Evolutionary conservation across 345 rosid genomes (phyloP).

Genomic region (Eucalyptus regnans): DNA sequence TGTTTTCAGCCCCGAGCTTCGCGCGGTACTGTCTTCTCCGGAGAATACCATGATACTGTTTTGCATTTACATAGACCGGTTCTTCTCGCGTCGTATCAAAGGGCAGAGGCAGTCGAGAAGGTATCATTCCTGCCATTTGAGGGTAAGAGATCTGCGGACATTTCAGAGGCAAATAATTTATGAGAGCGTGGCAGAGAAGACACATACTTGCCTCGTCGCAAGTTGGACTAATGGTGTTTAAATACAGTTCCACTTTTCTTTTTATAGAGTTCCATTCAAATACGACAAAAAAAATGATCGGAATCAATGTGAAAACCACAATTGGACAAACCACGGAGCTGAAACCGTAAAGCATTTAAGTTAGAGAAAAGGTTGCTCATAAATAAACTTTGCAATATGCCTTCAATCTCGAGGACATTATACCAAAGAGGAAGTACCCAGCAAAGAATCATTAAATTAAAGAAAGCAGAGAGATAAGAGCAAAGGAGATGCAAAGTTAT

Average conservation of each 20-base stretch:
- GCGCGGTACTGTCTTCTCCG: slow-evolving; percentile 78
- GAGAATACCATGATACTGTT: slow-evolving; percentile 75
- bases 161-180: slow-evolving; percentile 6
- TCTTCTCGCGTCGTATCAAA: slow-evolving; percentile 33
- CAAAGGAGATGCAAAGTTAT: slow-evolving; percentile 21
- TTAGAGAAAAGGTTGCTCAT: background rate
- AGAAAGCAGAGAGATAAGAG: background rate
- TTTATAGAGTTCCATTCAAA: background rate
- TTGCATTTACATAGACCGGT: slow-evolving; percentile 73
- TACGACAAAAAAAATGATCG: background rate
- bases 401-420: background rate
- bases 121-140: slow-evolving; percentile 29
- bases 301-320: background rate
- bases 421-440: background rate
- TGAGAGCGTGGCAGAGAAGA: background rate
- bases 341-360: background rate
- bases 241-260: background rate
- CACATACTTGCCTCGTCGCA: background rate
- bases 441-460: background rate
- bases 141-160: slow-evolving; percentile 42
- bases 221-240: background rate
- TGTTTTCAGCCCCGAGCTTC: slow-evolving; percentile 77
- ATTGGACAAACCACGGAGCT: background rate
- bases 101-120: slow-evolving; percentile 62
- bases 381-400: background rate